Evolutionary conservation across 2,329 filamentous ascomycete genomes (phyloP), one percentile per base, ranked within the genome.

Genomic region (Trichoderma cornu-damae): DNA sequence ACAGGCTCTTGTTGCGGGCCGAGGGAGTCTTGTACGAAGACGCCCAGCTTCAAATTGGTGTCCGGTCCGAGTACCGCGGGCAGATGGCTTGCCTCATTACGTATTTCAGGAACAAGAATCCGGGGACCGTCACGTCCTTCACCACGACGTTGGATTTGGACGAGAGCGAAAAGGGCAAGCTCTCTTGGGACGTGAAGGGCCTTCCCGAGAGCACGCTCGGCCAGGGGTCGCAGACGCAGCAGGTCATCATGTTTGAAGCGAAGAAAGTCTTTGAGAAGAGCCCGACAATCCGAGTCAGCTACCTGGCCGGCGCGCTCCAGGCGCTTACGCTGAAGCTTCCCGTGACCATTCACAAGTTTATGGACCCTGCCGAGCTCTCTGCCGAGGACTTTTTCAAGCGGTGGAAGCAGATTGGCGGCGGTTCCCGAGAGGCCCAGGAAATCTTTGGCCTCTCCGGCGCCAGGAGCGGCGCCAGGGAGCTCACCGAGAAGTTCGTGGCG

Each of bases 371-470:
- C 0, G 87, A 94, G 57, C 78, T 99, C 37, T 83, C 83, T 6
- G 85, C 87, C 0, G 94, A 99, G 52, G 94, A 99, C 69, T 99
- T 97, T 74, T 99, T 99, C 82, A 96, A 95, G 79, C 82, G 95
- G 51, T 99, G 94, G 94, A 95, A 96, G 79, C 94, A 99, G 74
- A 97, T 99, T 65, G 94, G 94, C 11, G 90, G 89, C 4, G 84
- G 84, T 1, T 87, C 92, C 1, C 83, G 95, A 28, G 95, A 99
- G 72, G 86, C 89, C 0, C 94, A 99, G 70, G 82, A 82, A 47
- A 90, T 97, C 30, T 95, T 99, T 71, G 85, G 86, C 0, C 70
- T 93, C 9, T 73, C 76, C 1, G 61, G 63, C 2, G 70, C 70
- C 1, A 79, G 79, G 26, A 79, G 78, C 14, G 55, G 61, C 11